These are phyloP conservation scores for Madurella fahalii DNA, from an alignment of 2,329 filamentous ascomycete species.

Conservation along the genomic window DNA sequence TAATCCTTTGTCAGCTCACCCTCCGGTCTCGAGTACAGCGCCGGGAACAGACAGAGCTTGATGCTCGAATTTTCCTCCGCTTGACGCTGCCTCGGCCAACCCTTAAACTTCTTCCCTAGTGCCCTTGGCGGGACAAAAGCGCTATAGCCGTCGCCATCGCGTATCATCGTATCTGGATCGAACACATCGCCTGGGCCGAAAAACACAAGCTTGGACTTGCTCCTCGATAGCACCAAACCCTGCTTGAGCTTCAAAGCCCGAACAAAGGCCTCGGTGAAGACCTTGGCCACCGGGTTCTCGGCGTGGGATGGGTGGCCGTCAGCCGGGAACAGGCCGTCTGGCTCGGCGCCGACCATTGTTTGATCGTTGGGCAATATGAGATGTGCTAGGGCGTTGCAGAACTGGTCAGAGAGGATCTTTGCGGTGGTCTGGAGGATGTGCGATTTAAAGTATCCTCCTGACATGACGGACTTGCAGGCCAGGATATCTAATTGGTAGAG, in stretches of 20 bases:
- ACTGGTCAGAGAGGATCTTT: background rate
- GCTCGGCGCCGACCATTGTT: background rate
- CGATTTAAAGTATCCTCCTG: background rate
- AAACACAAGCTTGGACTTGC: background rate
- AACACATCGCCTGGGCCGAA: background rate
- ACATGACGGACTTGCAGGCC: constrained; percentile 2
- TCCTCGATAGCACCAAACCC: background rate
- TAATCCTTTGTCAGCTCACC: background rate
- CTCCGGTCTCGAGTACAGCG: too few species aligned
- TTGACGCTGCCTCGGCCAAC: too few species aligned
- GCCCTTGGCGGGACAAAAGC: too few species aligned
- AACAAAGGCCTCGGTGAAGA: background rate
- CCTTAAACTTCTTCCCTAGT: too few species aligned
- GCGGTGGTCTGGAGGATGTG: background rate
- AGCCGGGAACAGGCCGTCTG: too few species aligned
- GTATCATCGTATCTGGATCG: background rate
- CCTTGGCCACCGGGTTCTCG: background rate
- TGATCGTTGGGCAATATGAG: background rate
- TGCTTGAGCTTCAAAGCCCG: background rate
- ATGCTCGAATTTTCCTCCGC: too few species aligned
- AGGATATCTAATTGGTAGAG: constrained; percentile 1
- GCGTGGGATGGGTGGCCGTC: background rate
- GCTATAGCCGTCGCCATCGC: background rate
- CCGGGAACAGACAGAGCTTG: too few species aligned
- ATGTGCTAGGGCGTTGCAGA: background rate